phyloP scores from a whole-genome alignment of 2,329 filamentous ascomycete genomes.

The Cladosporium cucumerinum region DNA sequence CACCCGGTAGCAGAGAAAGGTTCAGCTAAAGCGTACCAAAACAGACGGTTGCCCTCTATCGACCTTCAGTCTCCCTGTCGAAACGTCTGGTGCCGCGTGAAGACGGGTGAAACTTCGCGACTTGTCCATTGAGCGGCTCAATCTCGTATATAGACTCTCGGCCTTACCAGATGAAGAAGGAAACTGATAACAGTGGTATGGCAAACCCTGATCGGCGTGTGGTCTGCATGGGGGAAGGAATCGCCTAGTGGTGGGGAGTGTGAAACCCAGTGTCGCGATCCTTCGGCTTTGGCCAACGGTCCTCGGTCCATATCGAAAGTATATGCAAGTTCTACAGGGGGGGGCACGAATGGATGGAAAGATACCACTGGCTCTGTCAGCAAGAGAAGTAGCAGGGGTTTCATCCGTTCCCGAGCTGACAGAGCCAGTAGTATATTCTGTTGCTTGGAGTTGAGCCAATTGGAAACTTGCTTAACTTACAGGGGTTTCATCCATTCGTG shows the following conservation, averaged over 20 bases:
- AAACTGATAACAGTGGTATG: neutral
- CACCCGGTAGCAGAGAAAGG: neutral
- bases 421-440: no score
- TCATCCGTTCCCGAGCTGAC: no score
- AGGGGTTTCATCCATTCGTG: no score
- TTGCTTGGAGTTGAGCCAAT: no score
- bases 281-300: neutral
- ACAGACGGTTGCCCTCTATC: neutral
- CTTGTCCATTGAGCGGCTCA: neutral
- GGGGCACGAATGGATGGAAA: no score
- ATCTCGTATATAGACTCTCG: neutral
- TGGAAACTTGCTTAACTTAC: no score
- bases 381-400: no score
- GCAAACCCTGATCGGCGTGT: neutral
- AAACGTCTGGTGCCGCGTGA: neutral
- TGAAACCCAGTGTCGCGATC: neutral
- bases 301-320: neutral
- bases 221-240: neutral
- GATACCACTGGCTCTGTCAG: no score
- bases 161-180: neutral
- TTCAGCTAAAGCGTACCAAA: neutral
- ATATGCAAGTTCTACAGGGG: neutral
- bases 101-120: neutral
- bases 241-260: neutral
- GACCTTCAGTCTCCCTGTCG: neutral